Percentiles rank a stretch among this genome's conserved stretches.
Evolutionary conservation across 1,139 yeast species (phyloP).

Genomic region (Lodderomyces parapsilosis): DNA sequence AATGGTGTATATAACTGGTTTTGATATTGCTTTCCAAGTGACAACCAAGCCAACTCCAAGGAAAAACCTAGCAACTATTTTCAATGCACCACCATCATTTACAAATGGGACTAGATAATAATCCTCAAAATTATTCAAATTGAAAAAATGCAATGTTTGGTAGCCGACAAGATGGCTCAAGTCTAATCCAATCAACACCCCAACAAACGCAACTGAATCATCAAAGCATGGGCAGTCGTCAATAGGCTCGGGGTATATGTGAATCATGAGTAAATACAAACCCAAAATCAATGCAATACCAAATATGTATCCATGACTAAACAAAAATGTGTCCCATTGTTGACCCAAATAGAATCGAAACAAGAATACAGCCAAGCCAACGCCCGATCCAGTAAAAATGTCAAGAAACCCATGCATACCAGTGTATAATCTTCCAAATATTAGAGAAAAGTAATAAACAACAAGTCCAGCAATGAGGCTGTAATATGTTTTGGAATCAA

Average conservation of each 20-base stretch:
- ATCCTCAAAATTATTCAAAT: conserved; percentile 20
- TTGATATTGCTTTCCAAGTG: conserved; percentile 67
- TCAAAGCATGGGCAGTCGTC: conserved; percentile 97
- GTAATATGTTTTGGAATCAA: conserved; percentile 10
- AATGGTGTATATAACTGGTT: conserved; percentile 55
- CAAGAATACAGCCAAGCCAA: conserved; percentile 55
- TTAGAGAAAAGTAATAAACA: conserved; percentile 63
- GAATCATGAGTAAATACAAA: conserved; percentile 51
- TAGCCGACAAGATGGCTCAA: conserved; percentile 49
- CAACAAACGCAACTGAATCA: conserved; percentile 90
- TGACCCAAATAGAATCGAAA: conserved; percentile 38
- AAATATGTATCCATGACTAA: conserved; percentile 34
- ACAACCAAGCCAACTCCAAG: conserved; percentile 63
- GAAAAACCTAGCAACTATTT: conserved; percentile 43
- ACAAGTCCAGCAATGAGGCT: conserved; percentile 18
- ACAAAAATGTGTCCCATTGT: conserved; percentile 40
- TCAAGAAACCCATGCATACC: conserved; percentile 98
- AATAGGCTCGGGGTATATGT: conserved; percentile 79
- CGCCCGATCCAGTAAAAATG: conserved; percentile 58
- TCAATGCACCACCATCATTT: conserved; percentile 39
- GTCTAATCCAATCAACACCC: conserved; percentile 79
- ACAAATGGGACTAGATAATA: conserved; percentile 42
- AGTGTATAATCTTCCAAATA: conserved; percentile 83
- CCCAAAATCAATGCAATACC: conserved; percentile 28
- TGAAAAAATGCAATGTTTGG: conserved; percentile 26